phyloP scores from a whole-genome alignment of 2,329 filamentous ascomycete genomes.

The Aspergillus pseudoglaucus region DNA sequence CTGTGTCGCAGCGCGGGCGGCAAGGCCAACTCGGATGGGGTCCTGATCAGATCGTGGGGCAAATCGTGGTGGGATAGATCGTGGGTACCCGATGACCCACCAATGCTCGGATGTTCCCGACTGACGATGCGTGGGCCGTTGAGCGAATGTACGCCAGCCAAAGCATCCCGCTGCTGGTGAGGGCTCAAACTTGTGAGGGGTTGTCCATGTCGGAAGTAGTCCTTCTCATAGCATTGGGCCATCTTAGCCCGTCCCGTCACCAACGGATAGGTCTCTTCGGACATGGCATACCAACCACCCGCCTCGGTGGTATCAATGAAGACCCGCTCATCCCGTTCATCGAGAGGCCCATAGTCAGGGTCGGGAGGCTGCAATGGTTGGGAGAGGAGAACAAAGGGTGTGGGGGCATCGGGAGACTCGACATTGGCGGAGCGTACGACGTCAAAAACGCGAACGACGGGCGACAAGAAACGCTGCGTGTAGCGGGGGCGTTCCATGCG shows the following conservation, averaged over 20 bases:
- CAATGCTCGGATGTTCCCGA: constrained; percentile 41
- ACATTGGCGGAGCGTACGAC: constrained; percentile 67
- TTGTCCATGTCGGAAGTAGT: constrained; percentile 37
- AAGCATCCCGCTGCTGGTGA: constrained; percentile 51
- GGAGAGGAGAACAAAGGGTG: constrained; percentile 74
- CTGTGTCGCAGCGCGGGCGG: constrained; percentile 36
- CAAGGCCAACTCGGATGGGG: constrained; percentile 31
- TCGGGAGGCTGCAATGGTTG: constrained; percentile 65
- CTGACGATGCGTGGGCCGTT: constrained; percentile 39
- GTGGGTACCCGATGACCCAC: constrained; percentile 30
- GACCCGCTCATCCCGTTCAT: constrained; percentile 58
- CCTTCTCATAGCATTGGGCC: constrained; percentile 52
- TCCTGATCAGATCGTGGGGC: constrained; percentile 29
- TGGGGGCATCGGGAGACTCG: constrained; percentile 53
- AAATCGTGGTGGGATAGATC: constrained; percentile 28
- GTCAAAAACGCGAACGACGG: constrained; percentile 84
- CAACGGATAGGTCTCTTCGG: constrained; percentile 75
- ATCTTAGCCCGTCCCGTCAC: constrained; percentile 63
- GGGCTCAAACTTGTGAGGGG: constrained; percentile 32
- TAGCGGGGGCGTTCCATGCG: constrained; percentile 53
- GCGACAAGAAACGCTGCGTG: constrained; percentile 63
- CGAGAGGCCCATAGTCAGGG: constrained; percentile 35
- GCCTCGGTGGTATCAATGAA: constrained; percentile 80
- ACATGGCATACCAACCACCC: constrained; percentile 94
- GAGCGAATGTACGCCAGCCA: constrained; percentile 67